Evolutionary conservation across 2,329 filamentous ascomycete species (phyloP).

Genomic region (Clathrospora elynae): DNA sequence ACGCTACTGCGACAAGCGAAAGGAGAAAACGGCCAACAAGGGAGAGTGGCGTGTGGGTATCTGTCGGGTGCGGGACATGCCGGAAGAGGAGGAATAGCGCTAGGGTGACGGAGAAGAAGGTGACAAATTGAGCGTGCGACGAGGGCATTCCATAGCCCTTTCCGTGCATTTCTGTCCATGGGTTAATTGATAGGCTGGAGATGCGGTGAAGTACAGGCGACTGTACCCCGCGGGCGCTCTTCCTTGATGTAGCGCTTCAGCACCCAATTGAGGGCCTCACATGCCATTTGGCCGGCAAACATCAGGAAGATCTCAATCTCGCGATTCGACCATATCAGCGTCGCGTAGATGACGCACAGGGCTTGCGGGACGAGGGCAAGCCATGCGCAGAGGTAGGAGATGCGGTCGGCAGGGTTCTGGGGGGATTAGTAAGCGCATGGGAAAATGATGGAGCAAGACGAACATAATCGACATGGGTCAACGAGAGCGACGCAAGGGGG

Average conservation of each 20-base stretch:
- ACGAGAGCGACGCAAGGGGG: conserved; percentile 83
- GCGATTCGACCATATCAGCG: conserved; percentile 86
- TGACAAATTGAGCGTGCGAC: conserved; percentile 92
- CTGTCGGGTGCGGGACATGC: conserved; percentile 60
- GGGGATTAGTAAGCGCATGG: conserved; percentile 23
- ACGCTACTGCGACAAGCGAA: conserved; percentile 48
- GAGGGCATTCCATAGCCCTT: conserved; percentile 98
- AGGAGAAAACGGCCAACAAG: conserved; percentile 64
- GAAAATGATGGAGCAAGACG: conserved; percentile 32
- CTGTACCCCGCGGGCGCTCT: conserved; percentile 78
- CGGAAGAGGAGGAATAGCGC: conserved; percentile 82
- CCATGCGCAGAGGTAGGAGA: conserved; percentile 90
- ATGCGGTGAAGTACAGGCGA: not conserved
- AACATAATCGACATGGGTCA: conserved; percentile 97
- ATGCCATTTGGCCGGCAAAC: conserved; percentile 88
- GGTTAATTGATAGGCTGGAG: conserved; percentile 6
- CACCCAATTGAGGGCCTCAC: conserved; percentile 87
- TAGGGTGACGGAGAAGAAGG: conserved; percentile 86
- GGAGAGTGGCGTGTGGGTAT: conserved; percentile 62
- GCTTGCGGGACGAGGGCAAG: conserved; percentile 92
- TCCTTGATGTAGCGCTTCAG: conserved; percentile 93
- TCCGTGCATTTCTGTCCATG: conserved; percentile 67
- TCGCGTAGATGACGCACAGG: conserved; percentile 86
- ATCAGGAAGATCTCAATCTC: conserved; percentile 88
- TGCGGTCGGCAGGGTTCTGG: conserved; percentile 80